These are phyloP conservation scores for Cucumis sativus DNA, from an alignment of 306 rosid genomes.

Conservation along the genomic window Cucumber_9930_V3 NC_026656.2:14130001-14130500, in stretches of 20 bases:
- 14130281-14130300: slow-evolving; percentile 77
- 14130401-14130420: not conserved
- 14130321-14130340: slow-evolving; percentile 60
- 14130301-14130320: slow-evolving; percentile 75
- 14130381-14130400: not conserved
- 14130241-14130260: slow-evolving; percentile 96
- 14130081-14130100: not conserved
- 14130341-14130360: not conserved
- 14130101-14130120: not conserved
- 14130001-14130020: slow-evolving; percentile 77
- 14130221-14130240: slow-evolving; percentile 77
- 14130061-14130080: not conserved
- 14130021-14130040: slow-evolving; percentile 65
- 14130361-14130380: not conserved
- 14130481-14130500: not conserved
- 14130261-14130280: slow-evolving; percentile 66
- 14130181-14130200: slow-evolving; percentile 75
- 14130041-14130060: not conserved
- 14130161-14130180: slow-evolving; percentile 47
- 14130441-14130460: not conserved
- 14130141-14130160: slow-evolving; percentile 65
- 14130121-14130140: slow-evolving; percentile 64
- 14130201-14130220: slow-evolving; percentile 46
- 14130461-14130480: not conserved
- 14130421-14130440: not conserved